A percentile compares a stretch with the other conserved stretches of the same genome.
These are phyloP conservation scores for Brassica balearica DNA, from an alignment of 441 rosid genomes.

Conservation along the genomic window DNA sequence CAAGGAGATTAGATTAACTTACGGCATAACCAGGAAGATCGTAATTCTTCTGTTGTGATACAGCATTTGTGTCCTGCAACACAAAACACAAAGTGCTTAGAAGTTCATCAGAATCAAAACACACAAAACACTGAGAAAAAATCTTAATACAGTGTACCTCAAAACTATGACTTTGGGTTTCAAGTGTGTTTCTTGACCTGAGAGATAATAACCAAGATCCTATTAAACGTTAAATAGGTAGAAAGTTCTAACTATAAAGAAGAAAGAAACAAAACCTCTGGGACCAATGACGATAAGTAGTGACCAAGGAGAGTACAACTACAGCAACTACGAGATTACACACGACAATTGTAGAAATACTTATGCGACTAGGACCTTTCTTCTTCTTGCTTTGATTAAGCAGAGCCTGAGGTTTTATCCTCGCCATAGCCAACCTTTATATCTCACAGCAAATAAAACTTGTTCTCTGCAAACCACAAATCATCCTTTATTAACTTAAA, in stretches of 20 bases:
- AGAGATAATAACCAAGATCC: no score
- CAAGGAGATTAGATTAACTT: constrained; percentile 41
- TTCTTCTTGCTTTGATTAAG: constrained; percentile 89
- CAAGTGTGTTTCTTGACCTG: constrained; percentile 61
- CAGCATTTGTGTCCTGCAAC: constrained; percentile 54
- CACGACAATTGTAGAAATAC: constrained; percentile 59
- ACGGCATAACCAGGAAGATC: constrained; percentile 93
- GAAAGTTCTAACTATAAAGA: neutral
- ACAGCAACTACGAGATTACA: constrained; percentile 60
- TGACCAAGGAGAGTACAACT: constrained; percentile 57
- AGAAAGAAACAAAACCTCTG: constrained; percentile 53
- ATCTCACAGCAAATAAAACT: constrained; percentile 12
- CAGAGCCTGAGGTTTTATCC: constrained; percentile 89
- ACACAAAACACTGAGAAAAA: neutral
- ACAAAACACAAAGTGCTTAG: constrained; percentile 22
- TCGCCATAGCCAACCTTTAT: constrained; percentile 61
- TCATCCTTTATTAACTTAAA: neutral
- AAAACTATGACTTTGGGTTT: constrained; percentile 45
- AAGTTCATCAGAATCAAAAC: neutral
- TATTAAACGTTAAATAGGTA: constrained; percentile 4
- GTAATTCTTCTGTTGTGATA: constrained; percentile 58
- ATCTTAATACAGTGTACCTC: constrained; percentile 49
- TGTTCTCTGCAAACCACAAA: constrained; percentile 25
- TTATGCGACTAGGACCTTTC: constrained; percentile 72
- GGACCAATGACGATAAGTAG: constrained; percentile 77